Conservation (phyloP, 805 yeast species). For the Ogataea polymorpha region DNA sequence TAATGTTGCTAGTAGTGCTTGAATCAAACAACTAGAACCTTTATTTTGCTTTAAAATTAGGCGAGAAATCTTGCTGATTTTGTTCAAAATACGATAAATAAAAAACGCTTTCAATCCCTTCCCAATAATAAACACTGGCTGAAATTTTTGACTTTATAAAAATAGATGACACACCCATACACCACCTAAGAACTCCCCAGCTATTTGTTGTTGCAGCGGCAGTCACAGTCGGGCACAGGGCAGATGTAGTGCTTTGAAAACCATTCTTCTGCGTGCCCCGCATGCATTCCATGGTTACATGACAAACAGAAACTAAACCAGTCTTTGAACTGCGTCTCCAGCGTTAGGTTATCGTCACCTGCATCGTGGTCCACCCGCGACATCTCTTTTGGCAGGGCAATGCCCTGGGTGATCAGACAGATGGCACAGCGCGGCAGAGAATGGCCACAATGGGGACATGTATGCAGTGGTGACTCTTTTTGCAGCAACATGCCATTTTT, state of each 20-base stretch:
- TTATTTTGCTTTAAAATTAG: neutral
- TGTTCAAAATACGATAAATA: slow-evolving; percentile 7
- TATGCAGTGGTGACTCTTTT: slow-evolving; percentile 12
- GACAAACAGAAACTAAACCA: slow-evolving; percentile 92
- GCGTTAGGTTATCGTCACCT: slow-evolving; percentile 17
- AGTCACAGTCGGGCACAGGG: slow-evolving; percentile 91
- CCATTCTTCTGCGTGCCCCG: slow-evolving; percentile 96
- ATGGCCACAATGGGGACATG: slow-evolving; percentile 83
- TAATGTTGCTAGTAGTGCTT: neutral
- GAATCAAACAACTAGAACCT: neutral
- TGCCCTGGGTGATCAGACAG: slow-evolving; percentile 77
- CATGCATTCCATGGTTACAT: slow-evolving; percentile 93
- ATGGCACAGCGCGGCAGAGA: slow-evolving; percentile 89
- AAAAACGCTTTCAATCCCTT: slow-evolving; percentile 8
- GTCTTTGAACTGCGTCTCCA: slow-evolving; percentile 52
- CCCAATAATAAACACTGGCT: neutral
- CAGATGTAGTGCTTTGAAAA: slow-evolving; percentile 82
- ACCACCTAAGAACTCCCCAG: neutral
- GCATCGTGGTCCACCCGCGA: slow-evolving; percentile 25
- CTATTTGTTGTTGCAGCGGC: slow-evolving; percentile 63
- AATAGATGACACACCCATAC: slow-evolving; percentile 3
- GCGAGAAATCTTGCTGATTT: slow-evolving; percentile 4
- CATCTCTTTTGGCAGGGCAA: slow-evolving; percentile 47
- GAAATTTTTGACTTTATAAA: neutral
- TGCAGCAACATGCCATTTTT: neutral